Base-by-base conservation (phyloP, 371 early-diverging fungal species). In the Lichtheimia ramosa region DNA sequence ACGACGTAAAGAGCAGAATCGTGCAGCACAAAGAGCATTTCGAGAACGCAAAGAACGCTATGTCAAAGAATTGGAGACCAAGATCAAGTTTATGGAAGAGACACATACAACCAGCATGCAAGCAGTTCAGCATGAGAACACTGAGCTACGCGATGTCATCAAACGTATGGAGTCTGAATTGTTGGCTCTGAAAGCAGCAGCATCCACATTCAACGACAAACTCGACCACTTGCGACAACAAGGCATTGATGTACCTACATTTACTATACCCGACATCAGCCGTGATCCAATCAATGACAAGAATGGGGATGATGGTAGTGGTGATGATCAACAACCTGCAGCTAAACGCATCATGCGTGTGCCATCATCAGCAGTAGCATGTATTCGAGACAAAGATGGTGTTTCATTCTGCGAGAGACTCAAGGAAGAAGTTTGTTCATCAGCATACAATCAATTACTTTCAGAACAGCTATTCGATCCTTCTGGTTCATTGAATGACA, bases 11-110 rank as follows among this genome's bases (percentile, higher is more conserved):
- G 91, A 89, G n/a, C 90, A 91, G 70, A 91, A 91, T 60, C 68
- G 91, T 49, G 89, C 89, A 15, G 91, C 91, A 8, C 91, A 91
- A 70, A 64, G 90, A 34, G 90, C 90, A 12, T 91, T 91, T 67
- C 74, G 91, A 21, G 89, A 90, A 60, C 84, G 91, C 53, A 87
- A 87, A 68, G 88, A 89, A 56, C 73, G 78, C 39, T 86, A 90
- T 64, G 83, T 90, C 24, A 77, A 85, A 66, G 79, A 83, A 42
- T 71, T 91, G 4, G 88, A 91, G 60, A 80, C 83, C 39, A 82
- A 87, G 48, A 85, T 90, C 62, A 75, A 81, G 65, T 60, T 70
- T 69, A 55, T 86, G 78, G 70, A 84, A 71, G 70, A 83, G 70
- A 60, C 82, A 69, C 67, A 83, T 56, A 62, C 66, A 1, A 39